Base-by-base conservation (phyloP, 1,139 yeast genomes). In the Diutina pseudorugosa region DNA sequence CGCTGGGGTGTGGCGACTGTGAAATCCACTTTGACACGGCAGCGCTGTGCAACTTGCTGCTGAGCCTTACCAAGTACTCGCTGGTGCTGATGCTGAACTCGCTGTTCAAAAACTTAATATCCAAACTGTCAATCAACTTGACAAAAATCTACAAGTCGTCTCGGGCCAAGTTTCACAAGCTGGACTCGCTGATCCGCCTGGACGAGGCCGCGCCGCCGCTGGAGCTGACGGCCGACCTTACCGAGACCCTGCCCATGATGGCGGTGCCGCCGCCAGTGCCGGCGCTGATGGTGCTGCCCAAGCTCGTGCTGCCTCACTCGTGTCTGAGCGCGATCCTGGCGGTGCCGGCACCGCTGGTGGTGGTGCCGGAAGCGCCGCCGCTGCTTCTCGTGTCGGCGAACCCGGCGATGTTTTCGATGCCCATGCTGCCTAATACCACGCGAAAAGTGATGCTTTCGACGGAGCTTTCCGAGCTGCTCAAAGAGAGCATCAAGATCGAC, bases 341-440 rank as follows among this genome's bases (percentile, higher is more conserved):
- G 47, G 47, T 43, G 47, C 47, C 47, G 47, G 47, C 47, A 23
- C 47, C 47, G 47, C 25, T 21, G 25, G 21, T 43, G 30, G 47
- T 43, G 33, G 21, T 42, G 27, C 21, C 45, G 6, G 45, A 19
- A 20, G 45, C 45, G n/a, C 23, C 23, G 23, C 36, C 36, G 36
- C 36, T 30, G 20, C 18, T 40, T 11, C 33, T 43, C 30, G 47
- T 6, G 19, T 12, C 33, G 30, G 30, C 14, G 33, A n/a, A 12
- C n/a, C 30, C 25, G 4, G 12, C 47, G 18, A 4, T n/a, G 11
- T 25, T n/a, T 9, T 18, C 21, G 40, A 45, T 45, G 49, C 49
- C 49, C 14, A 27, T 45, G 40, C 40, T 27, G 49, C 49, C 49
- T 5, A 27, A 45, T 16, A 45, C 49, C 21, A 45, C 49, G 4